These are phyloP conservation scores for Liquidambar formosana DNA, from an alignment of 164 flowering plant species.

Conservation along the genomic window DNA sequence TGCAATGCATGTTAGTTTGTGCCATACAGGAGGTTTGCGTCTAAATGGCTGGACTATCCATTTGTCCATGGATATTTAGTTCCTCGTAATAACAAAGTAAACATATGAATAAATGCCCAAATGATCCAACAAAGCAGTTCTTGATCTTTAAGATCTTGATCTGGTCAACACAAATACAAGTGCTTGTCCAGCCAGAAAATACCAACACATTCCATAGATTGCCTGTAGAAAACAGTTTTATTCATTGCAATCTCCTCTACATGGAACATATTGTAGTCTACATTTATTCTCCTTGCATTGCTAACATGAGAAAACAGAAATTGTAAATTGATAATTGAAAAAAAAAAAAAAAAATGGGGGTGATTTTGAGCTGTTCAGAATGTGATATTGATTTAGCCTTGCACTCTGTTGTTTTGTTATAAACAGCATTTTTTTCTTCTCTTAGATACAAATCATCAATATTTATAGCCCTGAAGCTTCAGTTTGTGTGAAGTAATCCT, in stretches of 20 bases:
- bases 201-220: no score
- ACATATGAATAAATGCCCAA: not conserved
- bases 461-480: not conserved
- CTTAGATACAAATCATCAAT: no score
- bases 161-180: no score
- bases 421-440: no score
- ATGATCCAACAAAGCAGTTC: not conserved
- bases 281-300: not conserved
- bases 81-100: not conserved
- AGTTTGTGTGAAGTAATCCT: not conserved
- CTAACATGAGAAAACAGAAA: not conserved
- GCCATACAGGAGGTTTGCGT: not conserved
- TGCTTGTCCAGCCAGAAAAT: no score
- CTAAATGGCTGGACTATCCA: not conserved
- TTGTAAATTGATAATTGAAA: not conserved
- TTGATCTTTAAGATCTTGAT: no score
- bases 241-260: constrained; percentile 7
- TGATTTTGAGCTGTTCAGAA: no score
- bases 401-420: no score
- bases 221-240: no score
- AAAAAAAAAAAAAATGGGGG: no score
- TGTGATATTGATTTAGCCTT: no score
- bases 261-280: not conserved
- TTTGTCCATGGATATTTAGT: not conserved
- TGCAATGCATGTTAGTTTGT: not conserved